Base-by-base conservation (phyloP, 2,329 filamentous ascomycete species). In the Botrytis sinoallii region DNA sequence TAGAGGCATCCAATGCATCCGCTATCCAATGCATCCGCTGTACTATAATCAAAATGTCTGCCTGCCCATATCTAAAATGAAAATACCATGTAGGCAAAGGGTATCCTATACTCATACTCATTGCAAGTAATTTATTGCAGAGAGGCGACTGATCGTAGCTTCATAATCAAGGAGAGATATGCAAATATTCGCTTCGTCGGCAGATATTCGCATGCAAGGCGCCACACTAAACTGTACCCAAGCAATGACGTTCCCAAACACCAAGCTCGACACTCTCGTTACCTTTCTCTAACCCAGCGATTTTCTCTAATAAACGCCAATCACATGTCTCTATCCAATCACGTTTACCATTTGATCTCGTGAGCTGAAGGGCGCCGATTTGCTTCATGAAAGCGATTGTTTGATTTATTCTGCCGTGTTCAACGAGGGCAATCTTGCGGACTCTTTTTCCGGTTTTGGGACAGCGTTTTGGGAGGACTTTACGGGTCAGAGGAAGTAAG, bases 261-360 rank as follows among this genome's bases (percentile, higher is more conserved):
- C 77, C 75, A 10, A 20, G 78, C 65, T 81, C 35, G 74, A 79
- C 74, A 6, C 82, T 82, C 29, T 76, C 76, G 42, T 76, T 77
- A 7, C 82, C 79, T 61, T 81, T 80, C 72, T 88, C 85, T 61
- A 81, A 73, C 48, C 82, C 82, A 3, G 80, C 81, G 16, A 87
- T 77, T 32, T 83, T 81, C 77, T 84, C 83, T 29, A 84, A 63
- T 0, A 84, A 75, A 8, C 81, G 76, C 83, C 83, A 85, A 78
- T 85, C 83, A 66, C 79, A 84, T 0, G 82, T 79, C 32, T 80
- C 76, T 0, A 83, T 78, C 69, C 78, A 80, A 63, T 80, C 78
- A 25, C 78, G 78, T 55, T 78, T 77, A 9, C 79, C 79, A 7
- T 77, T 77, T 18, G 73, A 73, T 42, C 77, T 72, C 66, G 68